Base-by-base conservation (phyloP, 768 basidiomycete species). In the Russula brevipes region DNA sequence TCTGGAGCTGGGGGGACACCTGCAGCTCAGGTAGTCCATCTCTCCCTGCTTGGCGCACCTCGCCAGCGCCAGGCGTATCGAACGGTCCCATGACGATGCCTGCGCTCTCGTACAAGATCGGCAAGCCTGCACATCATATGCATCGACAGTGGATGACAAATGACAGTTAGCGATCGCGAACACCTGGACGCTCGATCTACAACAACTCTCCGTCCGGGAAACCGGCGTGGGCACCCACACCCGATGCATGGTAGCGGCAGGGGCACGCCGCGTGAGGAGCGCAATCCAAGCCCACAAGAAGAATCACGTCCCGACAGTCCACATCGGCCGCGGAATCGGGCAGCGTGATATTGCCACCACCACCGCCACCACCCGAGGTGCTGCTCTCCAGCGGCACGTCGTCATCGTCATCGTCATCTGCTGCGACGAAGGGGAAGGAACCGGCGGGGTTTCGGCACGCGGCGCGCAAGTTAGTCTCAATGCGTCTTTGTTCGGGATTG, bases 401-500 rank as follows among this genome's bases (percentile, higher is more conserved):
- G 3, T 38, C 51, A 6, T 44, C 38, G 0, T 38, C 41, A 0
- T 38, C 55, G 2, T 12, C 41, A 0, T 57, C 41, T 12, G 31
- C 31, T 24, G 11, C 24, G 47, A 45, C 69, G 67, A 60, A 67
- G 69, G 12, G 68, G 69, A n/a, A 64, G 75, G 60, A 81, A 76
- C 69, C 75, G 76, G 46, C 76, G 82, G 63, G 80, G 12, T 17
- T 56, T 0, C 42, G 52, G n/a, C 64, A 54, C 10, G 60, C 49
- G 2, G 52, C 60, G 60, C 65, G 87, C 59, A 90, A 91, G 75
- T 73, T 90, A 91, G 89, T 71, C 72, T 90, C 60, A 80, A 80
- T 31, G 79, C 81, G 54, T 83, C 85, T 54, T 82, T 84, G 67
- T 75, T 82, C 1, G 77, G 75, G 54, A 81, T 89, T 65, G 70